Evolutionary conservation across 129 eudicot genomes (phyloP).

Genomic region (Silybum marianum): DNA sequence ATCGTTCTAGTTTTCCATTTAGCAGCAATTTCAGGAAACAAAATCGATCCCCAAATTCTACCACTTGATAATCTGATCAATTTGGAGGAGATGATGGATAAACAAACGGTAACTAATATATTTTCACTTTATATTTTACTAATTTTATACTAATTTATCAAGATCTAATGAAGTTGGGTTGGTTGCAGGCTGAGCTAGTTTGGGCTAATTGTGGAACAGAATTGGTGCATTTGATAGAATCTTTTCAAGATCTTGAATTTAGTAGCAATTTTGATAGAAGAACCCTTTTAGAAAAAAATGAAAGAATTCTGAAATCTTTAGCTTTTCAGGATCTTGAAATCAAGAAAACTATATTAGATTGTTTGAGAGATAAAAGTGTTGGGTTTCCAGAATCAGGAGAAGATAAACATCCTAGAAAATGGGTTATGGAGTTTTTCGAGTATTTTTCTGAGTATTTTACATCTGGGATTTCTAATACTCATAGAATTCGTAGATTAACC

Average conservation of each 20-base stretch:
- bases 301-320: constrained; percentile 22
- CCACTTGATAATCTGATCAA: constrained; percentile 16
- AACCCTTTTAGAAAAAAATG: constrained; percentile 25
- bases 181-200: constrained; percentile 64
- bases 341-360: constrained; percentile 52
- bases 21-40: constrained; percentile 22
- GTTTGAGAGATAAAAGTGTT: constrained; percentile 41
- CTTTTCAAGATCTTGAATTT: constrained; percentile 49
- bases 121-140: neutral
- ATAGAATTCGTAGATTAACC: constrained; percentile 45
- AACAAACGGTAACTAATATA: constrained; percentile 27
- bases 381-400: constrained; percentile 56
- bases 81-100: constrained; percentile 28
- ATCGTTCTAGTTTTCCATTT: constrained; percentile 20
- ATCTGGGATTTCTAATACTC: constrained; percentile 9
- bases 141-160: neutral
- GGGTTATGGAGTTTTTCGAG: constrained; percentile 44
- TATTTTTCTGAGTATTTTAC: constrained; percentile 29
- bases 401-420: constrained; percentile 38
- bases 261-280: constrained; percentile 18
- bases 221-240: constrained; percentile 46
- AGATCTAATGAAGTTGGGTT: constrained; percentile 33
- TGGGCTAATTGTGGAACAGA: constrained; percentile 59
- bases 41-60: constrained; percentile 5
- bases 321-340: constrained; percentile 43